Conservation (phyloP, 2,329 filamentous ascomycete genomes). For the Penicillium sp. region DNA sequence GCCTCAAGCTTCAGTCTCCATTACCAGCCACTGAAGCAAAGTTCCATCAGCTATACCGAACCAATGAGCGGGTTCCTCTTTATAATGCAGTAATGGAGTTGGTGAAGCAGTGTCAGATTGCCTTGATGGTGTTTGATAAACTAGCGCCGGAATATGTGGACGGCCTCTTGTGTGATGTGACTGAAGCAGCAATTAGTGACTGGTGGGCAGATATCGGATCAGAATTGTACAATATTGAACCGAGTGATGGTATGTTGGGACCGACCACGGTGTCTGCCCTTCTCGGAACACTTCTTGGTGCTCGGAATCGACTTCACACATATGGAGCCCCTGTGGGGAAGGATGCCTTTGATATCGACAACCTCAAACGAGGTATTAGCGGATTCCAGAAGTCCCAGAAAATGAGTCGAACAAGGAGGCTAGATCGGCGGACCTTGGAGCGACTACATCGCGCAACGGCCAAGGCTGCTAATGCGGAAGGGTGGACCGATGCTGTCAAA, state of each 20-base stretch:
- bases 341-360: constrained; percentile 84
- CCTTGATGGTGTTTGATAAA: constrained; percentile 83
- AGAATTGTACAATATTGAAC: constrained; percentile 90
- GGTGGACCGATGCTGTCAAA: constrained; percentile 91
- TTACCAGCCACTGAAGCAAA: constrained; percentile 82
- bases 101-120: constrained; percentile 87
- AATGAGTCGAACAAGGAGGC: constrained; percentile 70
- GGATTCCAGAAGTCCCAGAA: constrained; percentile 90
- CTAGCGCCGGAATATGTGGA: constrained; percentile 87
- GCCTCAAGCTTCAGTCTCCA: constrained; percentile 76
- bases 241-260: constrained; percentile 86
- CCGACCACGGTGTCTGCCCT: constrained; percentile 88
- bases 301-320: constrained; percentile 83
- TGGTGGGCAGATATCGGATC: constrained; percentile 96
- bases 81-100: constrained; percentile 80
- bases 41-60: constrained; percentile 87
- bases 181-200: constrained; percentile 83
- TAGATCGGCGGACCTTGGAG: constrained; percentile 82
- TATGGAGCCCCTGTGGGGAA: constrained; percentile 82
- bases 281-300: constrained; percentile 84
- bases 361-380: constrained; percentile 78
- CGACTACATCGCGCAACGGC: constrained; percentile 79
- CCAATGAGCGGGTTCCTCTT: constrained; percentile 77
- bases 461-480: constrained; percentile 84
- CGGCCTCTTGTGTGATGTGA: constrained; percentile 88